These are phyloP conservation scores for Neurospora hispaniola DNA, from an alignment of 495 filamentous ascomycete genomes.

Conservation along the genomic window DNA sequence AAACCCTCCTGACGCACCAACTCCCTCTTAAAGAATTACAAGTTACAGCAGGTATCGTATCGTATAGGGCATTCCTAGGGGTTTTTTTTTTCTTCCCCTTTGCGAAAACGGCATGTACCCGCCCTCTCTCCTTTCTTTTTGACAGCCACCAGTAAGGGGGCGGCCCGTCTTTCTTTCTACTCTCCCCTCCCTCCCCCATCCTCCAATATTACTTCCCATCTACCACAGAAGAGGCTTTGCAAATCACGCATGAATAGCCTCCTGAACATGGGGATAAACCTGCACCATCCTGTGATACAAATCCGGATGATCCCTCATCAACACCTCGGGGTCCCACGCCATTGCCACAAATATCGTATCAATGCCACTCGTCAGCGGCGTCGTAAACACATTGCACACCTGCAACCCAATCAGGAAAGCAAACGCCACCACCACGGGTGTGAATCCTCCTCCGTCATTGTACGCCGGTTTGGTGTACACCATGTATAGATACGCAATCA, in stretches of 20 bases:
- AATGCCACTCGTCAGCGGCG: slow-evolving; percentile 60
- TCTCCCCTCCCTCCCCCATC: not conserved
- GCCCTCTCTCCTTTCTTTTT: too few relatives aligned
- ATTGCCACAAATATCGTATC: slow-evolving; percentile 81
- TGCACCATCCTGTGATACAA: slow-evolving; percentile 64
- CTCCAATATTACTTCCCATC: not conserved
- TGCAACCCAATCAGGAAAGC: slow-evolving; percentile 78
- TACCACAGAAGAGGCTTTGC: too few relatives aligned
- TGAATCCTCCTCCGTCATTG: slow-evolving; percentile 52
- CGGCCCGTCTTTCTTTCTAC: too few relatives aligned
- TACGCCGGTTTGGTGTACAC: slow-evolving; percentile 64
- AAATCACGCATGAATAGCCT: slow-evolving; percentile 28
- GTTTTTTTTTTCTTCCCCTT: too few relatives aligned
- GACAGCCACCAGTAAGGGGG: too few relatives aligned
- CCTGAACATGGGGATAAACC: slow-evolving; percentile 76
- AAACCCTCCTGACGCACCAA: too few relatives aligned
- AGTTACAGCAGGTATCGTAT: too few relatives aligned
- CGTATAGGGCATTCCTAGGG: too few relatives aligned
- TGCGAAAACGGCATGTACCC: too few relatives aligned
- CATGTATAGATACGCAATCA: slow-evolving; percentile 78
- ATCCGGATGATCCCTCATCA: slow-evolving; percentile 73
- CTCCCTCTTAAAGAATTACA: too few relatives aligned
- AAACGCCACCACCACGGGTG: slow-evolving; percentile 66
- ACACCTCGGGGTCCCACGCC: slow-evolving; percentile 80
- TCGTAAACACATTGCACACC: slow-evolving; percentile 79